A percentile compares a stretch with the other conserved stretches of the same genome.
Evolutionary conservation across 169 alveolate species (phyloP).

Genomic region (Plasmodium blacklocki): DNA sequence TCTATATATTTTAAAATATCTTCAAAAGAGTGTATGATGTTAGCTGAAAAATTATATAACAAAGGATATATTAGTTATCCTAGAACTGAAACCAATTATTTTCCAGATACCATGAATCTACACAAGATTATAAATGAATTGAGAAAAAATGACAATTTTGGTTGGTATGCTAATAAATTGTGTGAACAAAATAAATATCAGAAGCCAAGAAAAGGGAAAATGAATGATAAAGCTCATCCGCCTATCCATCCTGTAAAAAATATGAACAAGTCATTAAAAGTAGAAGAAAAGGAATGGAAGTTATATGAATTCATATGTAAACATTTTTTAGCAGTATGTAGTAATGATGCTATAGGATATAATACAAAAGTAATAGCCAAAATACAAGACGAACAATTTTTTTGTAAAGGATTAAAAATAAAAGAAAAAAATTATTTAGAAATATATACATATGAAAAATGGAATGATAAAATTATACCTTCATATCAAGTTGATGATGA

Average conservation of each 20-base stretch:
- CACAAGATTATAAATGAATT: slow-evolving; percentile 85
- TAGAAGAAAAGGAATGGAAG: slow-evolving; percentile 83
- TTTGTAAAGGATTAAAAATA: slow-evolving; percentile 74
- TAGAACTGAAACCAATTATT: slow-evolving; percentile 98
- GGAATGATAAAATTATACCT: slow-evolving; percentile 70
- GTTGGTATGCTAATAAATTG: slow-evolving; percentile 91
- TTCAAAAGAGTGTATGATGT: slow-evolving; percentile 93
- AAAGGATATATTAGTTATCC: slow-evolving; percentile 97
- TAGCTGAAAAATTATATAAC: slow-evolving; percentile 97
- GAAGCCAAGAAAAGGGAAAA: slow-evolving; percentile 91
- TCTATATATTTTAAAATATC: slow-evolving; percentile 90
- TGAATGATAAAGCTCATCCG: slow-evolving; percentile 99
- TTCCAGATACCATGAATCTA: slow-evolving; percentile 92
- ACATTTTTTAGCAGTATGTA: slow-evolving; percentile 90
- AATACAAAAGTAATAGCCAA: slow-evolving; percentile 80
- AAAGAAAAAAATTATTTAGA: slow-evolving; percentile 65
- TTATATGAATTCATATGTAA: slow-evolving; percentile 88
- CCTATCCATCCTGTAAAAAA: slow-evolving; percentile 99
- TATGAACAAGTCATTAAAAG: slow-evolving; percentile 84
- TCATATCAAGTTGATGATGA: slow-evolving; percentile 51
- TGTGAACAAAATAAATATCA: slow-evolving; percentile 18
- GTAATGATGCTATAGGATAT: slow-evolving; percentile 87
- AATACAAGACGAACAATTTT: slow-evolving; percentile 56
- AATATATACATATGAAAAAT: slow-evolving; percentile 70
- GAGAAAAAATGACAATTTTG: slow-evolving; percentile 89